Base-by-base conservation (phyloP, 169 alveolate genomes). In the Eimeria falciformis region DNA sequence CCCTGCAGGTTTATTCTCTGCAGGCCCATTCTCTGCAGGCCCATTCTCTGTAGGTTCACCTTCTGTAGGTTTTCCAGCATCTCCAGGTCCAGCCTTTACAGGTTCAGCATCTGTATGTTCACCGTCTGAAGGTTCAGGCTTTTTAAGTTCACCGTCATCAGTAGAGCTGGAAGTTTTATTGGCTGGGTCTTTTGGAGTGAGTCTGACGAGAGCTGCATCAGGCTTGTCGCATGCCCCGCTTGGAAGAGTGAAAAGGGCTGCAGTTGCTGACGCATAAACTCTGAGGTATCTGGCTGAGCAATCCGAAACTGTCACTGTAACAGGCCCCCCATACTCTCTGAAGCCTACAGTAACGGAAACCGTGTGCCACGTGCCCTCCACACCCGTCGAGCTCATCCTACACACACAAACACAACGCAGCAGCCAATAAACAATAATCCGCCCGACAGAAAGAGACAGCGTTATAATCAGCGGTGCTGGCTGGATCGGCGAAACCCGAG, bases 341-440 rank as follows among this genome's bases (percentile, higher is more conserved):
- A 11, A 17, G 45, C 89, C 77, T 18, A 21, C 89, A 29, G 1
- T 46, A 21, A 81, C 58, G 14, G 45, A 14, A 5, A 47, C 37
- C 53, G 43, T 50, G 21, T 81, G 71, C 89, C 89, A 81, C 21
- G 77, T 33, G 23, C 89, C 89, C 43, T 23, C 18, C 18, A 12
- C 62, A 50, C 23, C 18, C 11, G 73, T 3, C 11, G 73, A n/a
- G 2, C 25, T n/a, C 73, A n/a, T 62, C 33, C 73, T 14, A 29
- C 17, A n/a, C 12, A n/a, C 17, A n/a, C 73, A 62, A n/a, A 62
- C 62, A 21, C 11, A 50, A 1, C 62, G 62, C 62, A 12, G 11
- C 62, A 12, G 23, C 62, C 23, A 21, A 12, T 50, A 50, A 12
- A 50, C 62, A 50, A 50, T 12, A 0, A 50, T 50, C 18, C 62